Evolutionary conservation across 2,329 filamentous ascomycete species (phyloP), one percentile per base, ranked within the genome.

Genomic region (Ophiocordyceps sinensis): DNA sequence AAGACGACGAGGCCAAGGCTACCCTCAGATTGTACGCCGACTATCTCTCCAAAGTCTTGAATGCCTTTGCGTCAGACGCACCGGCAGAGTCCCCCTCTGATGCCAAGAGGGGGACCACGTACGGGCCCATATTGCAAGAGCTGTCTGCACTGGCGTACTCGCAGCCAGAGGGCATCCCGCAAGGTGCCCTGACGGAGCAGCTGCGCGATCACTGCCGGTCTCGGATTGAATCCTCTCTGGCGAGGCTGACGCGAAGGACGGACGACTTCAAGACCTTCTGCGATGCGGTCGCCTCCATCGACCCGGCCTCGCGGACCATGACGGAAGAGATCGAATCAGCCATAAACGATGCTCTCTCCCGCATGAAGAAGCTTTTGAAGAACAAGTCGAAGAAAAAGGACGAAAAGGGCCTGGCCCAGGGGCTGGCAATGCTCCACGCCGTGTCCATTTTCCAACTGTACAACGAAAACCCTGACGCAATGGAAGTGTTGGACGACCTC

Each of bases 371-470:
- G 49, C 61, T 75, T 12, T 59, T 71, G 26, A 72, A 71, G 44
- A 54, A 55, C 26, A 60, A 62, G 41, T 41, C 53, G 2, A 49
- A 56, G 48, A 45, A 55, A 40, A 50, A 56, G 19, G 48, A 62
- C 48, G 64, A 55, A 52, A 67, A 57, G 43, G 53, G 50, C 17
- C 61, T 59, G 45, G 66, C 66, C 14, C 77, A 78, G 45, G 83
- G 84, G 0, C 73, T 95, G 43, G 80, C 82, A 17, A 70, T 95
- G 30, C 71, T 96, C 1, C 86, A 94, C 56, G 80, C 85, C 1
- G 73, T 95, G 40, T 82, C 86, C 0, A 75, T 95, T 13, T 70
- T 96, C 42, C 86, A 95, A 58, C 71, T 94, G 9, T 94, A 94
- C 63, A 88, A 89, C 52, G 85, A 86, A 21, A 87, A 94, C 44